A percentile compares a stretch with the other conserved stretches of the same genome.
Conservation (phyloP, 2,329 filamentous ascomycete genomes). For the Cytospora chrysosperma region DNA sequence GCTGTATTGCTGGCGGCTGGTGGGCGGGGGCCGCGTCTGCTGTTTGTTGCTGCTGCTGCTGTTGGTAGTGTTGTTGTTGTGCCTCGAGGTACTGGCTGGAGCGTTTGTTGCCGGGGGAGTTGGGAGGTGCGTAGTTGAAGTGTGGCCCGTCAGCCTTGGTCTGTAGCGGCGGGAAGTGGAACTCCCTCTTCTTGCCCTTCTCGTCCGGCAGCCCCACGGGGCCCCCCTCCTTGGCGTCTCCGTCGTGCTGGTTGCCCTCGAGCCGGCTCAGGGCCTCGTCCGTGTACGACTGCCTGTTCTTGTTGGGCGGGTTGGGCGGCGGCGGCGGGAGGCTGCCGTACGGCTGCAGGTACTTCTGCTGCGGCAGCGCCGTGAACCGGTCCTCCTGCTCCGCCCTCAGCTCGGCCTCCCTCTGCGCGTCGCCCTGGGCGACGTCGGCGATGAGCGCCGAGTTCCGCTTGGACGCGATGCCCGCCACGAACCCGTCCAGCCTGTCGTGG, state of each 20-base stretch:
- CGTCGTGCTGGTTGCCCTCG: conserved; percentile 45
- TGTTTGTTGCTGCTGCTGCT: conserved; percentile 22
- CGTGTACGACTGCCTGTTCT: conserved; percentile 29
- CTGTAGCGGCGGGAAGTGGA: conserved; percentile 58
- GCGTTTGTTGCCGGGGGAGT: conserved; percentile 40
- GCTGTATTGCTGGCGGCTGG: too few species aligned
- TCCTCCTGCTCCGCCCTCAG: conserved; percentile 82
- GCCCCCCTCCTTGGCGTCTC: conserved; percentile 29
- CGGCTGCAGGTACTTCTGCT: conserved; percentile 61
- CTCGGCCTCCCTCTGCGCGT: conserved; percentile 75
- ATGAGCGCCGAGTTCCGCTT: conserved; percentile 86
- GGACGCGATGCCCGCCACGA: conserved; percentile 81
- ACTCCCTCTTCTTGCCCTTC: conserved; percentile 42
- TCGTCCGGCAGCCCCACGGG: conserved; percentile 33
- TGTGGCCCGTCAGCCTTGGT: conserved; percentile 51
- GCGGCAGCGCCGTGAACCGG: conserved; percentile 76
- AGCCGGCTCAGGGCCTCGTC: conserved; percentile 50
- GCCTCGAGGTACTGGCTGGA: conserved; percentile 32
- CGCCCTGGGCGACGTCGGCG: conserved; percentile 74
- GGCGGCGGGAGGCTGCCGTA: conserved; percentile 40
- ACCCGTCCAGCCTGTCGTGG: conserved; percentile 84
- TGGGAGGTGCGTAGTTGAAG: conserved; percentile 57
- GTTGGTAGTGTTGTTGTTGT: conserved; percentile 21
- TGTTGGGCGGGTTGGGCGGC: conserved; percentile 27
- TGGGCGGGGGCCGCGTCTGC: too few species aligned